Evolutionary conservation across 495 filamentous ascomycete species (phyloP).

Genomic region (Hypoxylon fuscum): DNA sequence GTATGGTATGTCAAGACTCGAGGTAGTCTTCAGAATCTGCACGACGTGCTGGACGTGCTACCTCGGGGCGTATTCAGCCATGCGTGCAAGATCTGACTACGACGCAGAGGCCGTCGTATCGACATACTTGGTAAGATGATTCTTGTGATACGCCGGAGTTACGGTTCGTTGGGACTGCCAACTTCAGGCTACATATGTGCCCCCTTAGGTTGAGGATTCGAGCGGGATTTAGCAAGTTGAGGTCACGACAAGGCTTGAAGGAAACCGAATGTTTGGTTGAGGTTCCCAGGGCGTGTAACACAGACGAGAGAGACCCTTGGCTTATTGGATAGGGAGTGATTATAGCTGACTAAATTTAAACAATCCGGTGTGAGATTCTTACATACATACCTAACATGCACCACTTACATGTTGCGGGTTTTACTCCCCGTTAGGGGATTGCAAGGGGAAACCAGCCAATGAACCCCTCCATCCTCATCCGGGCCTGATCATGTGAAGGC

Average conservation of each 20-base stretch:
- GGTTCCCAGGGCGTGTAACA: slow-evolving; percentile 26
- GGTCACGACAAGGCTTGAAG: slow-evolving; percentile 19
- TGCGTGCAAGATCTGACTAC: slow-evolving; percentile 39
- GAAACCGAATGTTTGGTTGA: slow-evolving; percentile 31
- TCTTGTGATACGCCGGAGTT: slow-evolving; percentile 35
- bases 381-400: slow-evolving; percentile 20
- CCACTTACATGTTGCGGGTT: slow-evolving; percentile 27
- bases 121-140: slow-evolving; percentile 3
- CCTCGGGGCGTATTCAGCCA: slow-evolving; percentile 29
- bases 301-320: slow-evolving; percentile 11
- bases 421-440: too few species aligned
- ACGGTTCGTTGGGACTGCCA: slow-evolving; percentile 9
- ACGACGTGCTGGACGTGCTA: slow-evolving; percentile 38
- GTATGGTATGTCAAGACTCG: neutral
- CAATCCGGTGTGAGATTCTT: slow-evolving; percentile 46
- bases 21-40: slow-evolving; percentile 18
- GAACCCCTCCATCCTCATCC: slow-evolving; percentile 26
- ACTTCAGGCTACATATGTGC: neutral
- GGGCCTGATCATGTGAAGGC: slow-evolving; percentile 38
- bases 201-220: slow-evolving; percentile 8
- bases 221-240: slow-evolving; percentile 22
- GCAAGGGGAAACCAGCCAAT: slow-evolving; percentile 8
- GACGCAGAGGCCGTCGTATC: slow-evolving; percentile 14
- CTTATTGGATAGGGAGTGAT: slow-evolving; percentile 34
- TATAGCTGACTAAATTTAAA: slow-evolving; percentile 44